Percentiles rank a stretch among this genome's conserved stretches.
These are phyloP conservation scores for Stephanodiscus triporus DNA, from an alignment of 108 stramenopile genomes.

Conservation along the genomic window DNA sequence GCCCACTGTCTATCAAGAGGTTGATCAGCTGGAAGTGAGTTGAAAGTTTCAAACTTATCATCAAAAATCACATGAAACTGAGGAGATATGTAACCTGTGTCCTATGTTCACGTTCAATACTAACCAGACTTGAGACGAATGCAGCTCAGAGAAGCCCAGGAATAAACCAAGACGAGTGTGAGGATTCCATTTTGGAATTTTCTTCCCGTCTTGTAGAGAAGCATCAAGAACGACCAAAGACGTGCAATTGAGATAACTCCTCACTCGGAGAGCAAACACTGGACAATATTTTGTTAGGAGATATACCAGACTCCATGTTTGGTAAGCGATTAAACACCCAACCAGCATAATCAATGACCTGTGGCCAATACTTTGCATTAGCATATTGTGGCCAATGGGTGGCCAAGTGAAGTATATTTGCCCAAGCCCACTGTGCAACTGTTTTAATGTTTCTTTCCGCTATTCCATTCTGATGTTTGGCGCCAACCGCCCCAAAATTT, in stretches of 20 bases:
- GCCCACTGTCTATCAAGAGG: not conserved
- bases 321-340: slow-evolving; percentile 51
- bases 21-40: not conserved
- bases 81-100: slow-evolving; percentile 51
- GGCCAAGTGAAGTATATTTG: slow-evolving; percentile 48
- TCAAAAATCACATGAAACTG: slow-evolving; percentile 64
- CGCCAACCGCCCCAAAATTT: slow-evolving; percentile 50
- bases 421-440: slow-evolving; percentile 34
- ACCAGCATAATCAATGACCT: slow-evolving; percentile 52
- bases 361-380: slow-evolving; percentile 45
- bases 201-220: slow-evolving; percentile 38
- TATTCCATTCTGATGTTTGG: slow-evolving; percentile 62
- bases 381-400: slow-evolving; percentile 52
- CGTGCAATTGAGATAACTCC: slow-evolving; percentile 17
- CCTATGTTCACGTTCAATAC: slow-evolving; percentile 46
- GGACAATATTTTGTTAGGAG: slow-evolving; percentile 35
- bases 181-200: slow-evolving; percentile 53
- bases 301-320: not conserved
- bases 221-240: slow-evolving; percentile 54
- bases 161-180: slow-evolving; percentile 44
- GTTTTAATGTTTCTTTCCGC: slow-evolving; percentile 55
- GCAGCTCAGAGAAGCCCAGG: slow-evolving; percentile 42
- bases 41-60: slow-evolving; percentile 50
- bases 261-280: not conserved
- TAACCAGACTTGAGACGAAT: slow-evolving; percentile 42